These are phyloP conservation scores for Cerrena zonata DNA, from an alignment of 1,284 basidiomycete species.

Conservation along the genomic window DNA sequence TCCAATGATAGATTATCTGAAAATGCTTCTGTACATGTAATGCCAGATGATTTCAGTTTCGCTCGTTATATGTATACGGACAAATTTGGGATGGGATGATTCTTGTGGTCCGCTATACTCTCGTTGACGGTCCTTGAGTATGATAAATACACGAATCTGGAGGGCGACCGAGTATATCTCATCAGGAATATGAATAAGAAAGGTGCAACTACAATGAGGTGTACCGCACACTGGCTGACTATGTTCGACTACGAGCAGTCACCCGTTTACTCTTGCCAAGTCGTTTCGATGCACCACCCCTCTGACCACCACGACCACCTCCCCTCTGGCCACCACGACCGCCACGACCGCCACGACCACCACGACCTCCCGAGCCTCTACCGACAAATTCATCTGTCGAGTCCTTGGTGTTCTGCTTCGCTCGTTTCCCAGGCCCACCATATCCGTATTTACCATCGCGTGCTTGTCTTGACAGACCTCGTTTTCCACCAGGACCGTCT, in stretches of 20 bases:
- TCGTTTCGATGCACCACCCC: too few relatives aligned
- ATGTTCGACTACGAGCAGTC: slow-evolving; percentile 34
- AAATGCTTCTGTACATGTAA: too few relatives aligned
- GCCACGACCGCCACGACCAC: slow-evolving; percentile 30
- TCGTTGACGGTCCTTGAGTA: too few relatives aligned
- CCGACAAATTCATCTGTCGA: slow-evolving; percentile 70
- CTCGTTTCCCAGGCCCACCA: slow-evolving; percentile 57
- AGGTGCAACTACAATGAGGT: neutral
- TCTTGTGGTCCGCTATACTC: too few relatives aligned
- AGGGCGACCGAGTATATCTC: too few relatives aligned
- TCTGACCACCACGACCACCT: too few relatives aligned
- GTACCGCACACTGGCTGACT: neutral
- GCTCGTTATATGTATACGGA: too few relatives aligned
- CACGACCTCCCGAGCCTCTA: slow-evolving; percentile 20
- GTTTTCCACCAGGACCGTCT: slow-evolving; percentile 29
- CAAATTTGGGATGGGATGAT: too few relatives aligned
- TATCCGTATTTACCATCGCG: slow-evolving; percentile 81
- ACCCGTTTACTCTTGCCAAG: slow-evolving; percentile 60
- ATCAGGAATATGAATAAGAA: neutral
- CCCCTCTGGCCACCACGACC: slow-evolving; percentile 28
- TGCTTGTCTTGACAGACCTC: slow-evolving; percentile 53
- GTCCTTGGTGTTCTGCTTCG: slow-evolving; percentile 77
- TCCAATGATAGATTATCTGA: too few relatives aligned
- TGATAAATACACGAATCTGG: too few relatives aligned
- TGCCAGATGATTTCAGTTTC: too few relatives aligned